A percentile compares a stretch with the other conserved stretches of the same genome.
These are phyloP conservation scores for Botryosphaeria agaves DNA, from an alignment of 2,329 filamentous ascomycete species.

Conservation along the genomic window DNA sequence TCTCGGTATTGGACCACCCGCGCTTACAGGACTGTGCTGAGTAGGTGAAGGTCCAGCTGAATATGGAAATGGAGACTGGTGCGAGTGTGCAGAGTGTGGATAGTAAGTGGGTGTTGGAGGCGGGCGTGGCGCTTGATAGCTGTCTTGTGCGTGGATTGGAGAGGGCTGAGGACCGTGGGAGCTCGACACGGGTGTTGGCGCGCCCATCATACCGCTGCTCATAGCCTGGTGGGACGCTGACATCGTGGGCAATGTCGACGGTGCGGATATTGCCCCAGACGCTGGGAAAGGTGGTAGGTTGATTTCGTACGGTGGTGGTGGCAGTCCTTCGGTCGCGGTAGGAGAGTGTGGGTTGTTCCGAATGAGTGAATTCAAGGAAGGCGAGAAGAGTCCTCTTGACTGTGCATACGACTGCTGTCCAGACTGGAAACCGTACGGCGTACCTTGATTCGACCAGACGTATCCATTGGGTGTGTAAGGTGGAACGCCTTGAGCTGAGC, in stretches of 20 bases:
- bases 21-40: conserved; percentile 31
- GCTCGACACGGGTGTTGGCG: conserved; percentile 17
- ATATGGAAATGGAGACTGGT: conserved; percentile 29
- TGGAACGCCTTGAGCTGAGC: conserved; percentile 37
- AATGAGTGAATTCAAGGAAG: conserved; percentile 34
- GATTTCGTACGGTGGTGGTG: conserved; percentile 50
- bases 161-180: conserved; percentile 21
- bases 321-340: conserved; percentile 41
- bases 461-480: conserved; percentile 45
- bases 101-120: conserved; percentile 48
- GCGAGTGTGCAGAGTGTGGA: conserved; percentile 34
- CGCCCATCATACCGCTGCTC: conserved; percentile 26
- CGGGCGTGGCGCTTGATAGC: conserved; percentile 33
- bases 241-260: conserved; percentile 27
- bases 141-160: conserved; percentile 40
- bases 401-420: conserved; percentile 29
- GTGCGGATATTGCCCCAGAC: conserved; percentile 37
- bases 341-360: conserved; percentile 41
- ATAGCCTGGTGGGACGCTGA: conserved; percentile 28
- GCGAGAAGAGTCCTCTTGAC: conserved; percentile 37
- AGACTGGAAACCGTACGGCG: conserved; percentile 32
- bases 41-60: conserved; percentile 29
- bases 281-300: conserved; percentile 48
- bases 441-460: conserved; percentile 29
- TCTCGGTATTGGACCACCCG: conserved; percentile 25